Evolutionary conservation across 495 filamentous ascomycete species (phyloP), one percentile per base, ranked within the genome.

Genomic region (Barbatosphaeria neglecta): DNA sequence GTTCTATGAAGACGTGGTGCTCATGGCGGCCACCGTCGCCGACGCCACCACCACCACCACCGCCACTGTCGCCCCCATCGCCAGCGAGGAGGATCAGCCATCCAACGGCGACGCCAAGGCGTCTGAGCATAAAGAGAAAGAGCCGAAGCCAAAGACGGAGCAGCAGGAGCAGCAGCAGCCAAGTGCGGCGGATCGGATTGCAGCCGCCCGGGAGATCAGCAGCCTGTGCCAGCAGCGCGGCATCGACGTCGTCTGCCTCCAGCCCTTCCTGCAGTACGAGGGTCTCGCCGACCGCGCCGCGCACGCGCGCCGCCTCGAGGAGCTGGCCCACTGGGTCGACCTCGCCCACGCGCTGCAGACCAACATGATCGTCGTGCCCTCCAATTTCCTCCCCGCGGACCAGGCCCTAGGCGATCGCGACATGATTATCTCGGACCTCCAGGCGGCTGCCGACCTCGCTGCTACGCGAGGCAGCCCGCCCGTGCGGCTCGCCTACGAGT

Each of bases 261-360:
- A 90, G 59, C 86, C 86, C 10, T 88, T 90, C 63, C 74, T 75
- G 64, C 80, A 87, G 64, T 88, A 86, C 65, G 84, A 88, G 53
- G 86, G 85, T 3, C 71, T 89, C 1, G 38, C 80, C 10, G 81
- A 88, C 66, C 75, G 81, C 10, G 50, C 62, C 6, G 70, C 77
- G 43, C 81, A 84, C 51, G 61, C 61, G n/a, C 50, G 62, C 22
- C 66, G 77, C 9, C 63, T 88, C 18, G 66, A 77, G 22, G 80
- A 87, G 56, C 72, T 88, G 8, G 64, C 69, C 8, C 62, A 80
- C 16, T 90, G 85, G 85, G 80, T 90, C 53, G 52, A 70, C 37
- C 60, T 90, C 15, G 78, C 80, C 18, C 72, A 74, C 47, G 70
- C 73, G 43, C 71, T 90, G 1, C 57, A 66, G 11, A 87, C 84